Evolutionary conservation across 441 rosid species (phyloP).

Genomic region (Gossypium schwendimanii): DNA sequence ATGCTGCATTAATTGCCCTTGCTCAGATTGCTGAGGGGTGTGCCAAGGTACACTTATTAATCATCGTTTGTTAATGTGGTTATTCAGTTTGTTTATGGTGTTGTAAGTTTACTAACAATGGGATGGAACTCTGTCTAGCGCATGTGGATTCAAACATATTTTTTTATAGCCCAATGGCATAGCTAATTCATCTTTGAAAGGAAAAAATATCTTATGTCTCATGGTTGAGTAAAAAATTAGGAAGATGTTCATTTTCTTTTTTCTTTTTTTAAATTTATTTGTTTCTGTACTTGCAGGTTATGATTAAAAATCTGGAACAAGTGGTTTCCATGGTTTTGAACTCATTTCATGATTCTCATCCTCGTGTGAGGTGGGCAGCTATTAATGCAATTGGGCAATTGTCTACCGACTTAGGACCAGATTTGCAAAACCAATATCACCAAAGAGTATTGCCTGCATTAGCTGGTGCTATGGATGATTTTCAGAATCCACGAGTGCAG

Average conservation of each 20-base stretch:
- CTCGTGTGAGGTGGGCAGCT: conserved; percentile 95
- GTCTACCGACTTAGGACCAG: conserved; percentile 94
- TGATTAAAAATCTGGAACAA: conserved; percentile 72
- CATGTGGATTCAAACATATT: neutral
- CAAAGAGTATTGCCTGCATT: conserved; percentile 72
- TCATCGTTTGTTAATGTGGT: neutral
- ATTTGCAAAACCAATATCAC: conserved; percentile 86
- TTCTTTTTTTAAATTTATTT: neutral
- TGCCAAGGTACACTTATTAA: conserved; percentile 42
- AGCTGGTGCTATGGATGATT: conserved; percentile 84
- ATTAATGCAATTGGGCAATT: conserved; percentile 80
- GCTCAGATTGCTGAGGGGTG: conserved; percentile 99
- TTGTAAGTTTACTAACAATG: neutral
- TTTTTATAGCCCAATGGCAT: conserved; percentile 19
- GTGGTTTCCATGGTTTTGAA: conserved; percentile 71
- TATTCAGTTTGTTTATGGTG: neutral
- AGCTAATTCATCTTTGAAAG: neutral
- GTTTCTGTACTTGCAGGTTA: conserved; percentile 39
- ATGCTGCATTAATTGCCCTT: conserved; percentile 88
- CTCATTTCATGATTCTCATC: conserved; percentile 77
- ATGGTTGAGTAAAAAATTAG: neutral
- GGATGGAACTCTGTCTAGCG: neutral
- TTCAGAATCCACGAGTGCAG: conserved; percentile 89
- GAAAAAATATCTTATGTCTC: neutral
- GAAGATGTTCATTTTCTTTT: neutral